Percentiles rank a stretch among this genome's conserved stretches.
Evolutionary conservation across 306 rosid genomes (phyloP).

Genomic region (Quercus glauca): DNA sequence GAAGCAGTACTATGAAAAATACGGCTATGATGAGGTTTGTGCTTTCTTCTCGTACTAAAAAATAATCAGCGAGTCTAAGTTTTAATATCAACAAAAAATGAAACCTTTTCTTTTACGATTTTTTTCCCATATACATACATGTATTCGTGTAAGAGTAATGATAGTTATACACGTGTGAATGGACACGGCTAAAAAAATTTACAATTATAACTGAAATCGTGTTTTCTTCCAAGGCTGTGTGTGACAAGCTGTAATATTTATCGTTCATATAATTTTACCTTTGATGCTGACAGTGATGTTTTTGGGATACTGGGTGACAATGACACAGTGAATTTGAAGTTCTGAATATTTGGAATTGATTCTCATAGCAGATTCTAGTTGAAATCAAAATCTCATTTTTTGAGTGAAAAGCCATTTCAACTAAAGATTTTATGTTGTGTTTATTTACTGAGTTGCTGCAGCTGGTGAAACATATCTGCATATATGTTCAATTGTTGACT

Average conservation of each 20-base stretch:
- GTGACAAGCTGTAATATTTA: too few relatives aligned
- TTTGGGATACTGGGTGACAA: too few relatives aligned
- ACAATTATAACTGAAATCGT: too few relatives aligned
- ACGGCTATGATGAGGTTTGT: slow-evolving; percentile 66
- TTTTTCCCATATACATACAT: neutral
- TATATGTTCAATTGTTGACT: neutral
- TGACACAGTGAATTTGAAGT: neutral
- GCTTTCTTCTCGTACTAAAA: neutral
- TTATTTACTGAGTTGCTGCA: neutral
- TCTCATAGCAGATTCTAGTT: neutral
- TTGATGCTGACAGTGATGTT: neutral
- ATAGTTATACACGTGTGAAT: too few relatives aligned
- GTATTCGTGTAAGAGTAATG: neutral
- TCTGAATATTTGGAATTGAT: neutral
- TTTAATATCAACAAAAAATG: neutral
- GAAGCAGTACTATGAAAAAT: slow-evolving; percentile 62
- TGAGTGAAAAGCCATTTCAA: neutral
- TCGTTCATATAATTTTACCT: too few relatives aligned
- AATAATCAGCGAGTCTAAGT: neutral
- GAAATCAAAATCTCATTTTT: neutral
- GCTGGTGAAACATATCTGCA: neutral
- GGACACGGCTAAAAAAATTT: too few relatives aligned
- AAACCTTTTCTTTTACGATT: neutral
- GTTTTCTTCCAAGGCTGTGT: too few relatives aligned
- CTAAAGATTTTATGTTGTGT: neutral